phyloP scores from a whole-genome alignment of 176 grass and related monocot genomes.

The maize (Zea mays) region DNA sequence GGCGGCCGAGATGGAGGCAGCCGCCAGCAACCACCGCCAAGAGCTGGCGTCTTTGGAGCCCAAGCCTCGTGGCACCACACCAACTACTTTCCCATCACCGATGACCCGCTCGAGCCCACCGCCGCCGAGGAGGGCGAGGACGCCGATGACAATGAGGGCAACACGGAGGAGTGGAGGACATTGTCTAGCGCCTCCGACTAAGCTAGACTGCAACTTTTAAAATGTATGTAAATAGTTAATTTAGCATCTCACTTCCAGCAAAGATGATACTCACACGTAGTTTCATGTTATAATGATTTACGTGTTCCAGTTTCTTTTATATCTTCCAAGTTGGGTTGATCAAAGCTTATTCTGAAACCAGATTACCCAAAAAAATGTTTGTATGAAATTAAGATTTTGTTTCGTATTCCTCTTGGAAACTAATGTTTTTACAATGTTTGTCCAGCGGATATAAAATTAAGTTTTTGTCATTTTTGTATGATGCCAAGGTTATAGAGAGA shows the following conservation, averaged over 20 bases:
- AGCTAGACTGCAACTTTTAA: conserved; percentile 3
- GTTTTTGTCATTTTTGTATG: not conserved
- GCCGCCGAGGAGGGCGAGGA: conserved; percentile 37
- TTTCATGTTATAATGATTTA: not conserved
- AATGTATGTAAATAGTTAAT: conserved; percentile 12
- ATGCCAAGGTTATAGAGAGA: not conserved
- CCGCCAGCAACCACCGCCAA: conserved; percentile 39
- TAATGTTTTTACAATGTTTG: not conserved
- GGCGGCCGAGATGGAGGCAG: not conserved
- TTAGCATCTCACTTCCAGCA: conserved; percentile 10
- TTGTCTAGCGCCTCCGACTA: conserved; percentile 35
- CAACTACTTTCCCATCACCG: conserved; percentile 61
- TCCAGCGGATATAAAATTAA: not conserved
- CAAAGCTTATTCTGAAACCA: conserved; percentile 5
- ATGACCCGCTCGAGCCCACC: conserved; percentile 49
- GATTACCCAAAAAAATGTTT: not conserved
- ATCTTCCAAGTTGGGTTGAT: conserved; percentile 39
- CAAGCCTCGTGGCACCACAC: conserved; percentile 55
- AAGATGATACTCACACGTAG: not conserved
- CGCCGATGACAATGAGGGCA: conserved; percentile 40
- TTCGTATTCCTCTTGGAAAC: not conserved
- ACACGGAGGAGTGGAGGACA: conserved; percentile 65
- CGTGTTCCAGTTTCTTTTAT: conserved; percentile 25
- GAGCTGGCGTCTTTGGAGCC: conserved; percentile 32
- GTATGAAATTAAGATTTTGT: conserved; percentile 15